Base-by-base conservation (phyloP, 2,329 filamentous ascomycete genomes). In the Purpureocillium takamizusanense region DNA sequence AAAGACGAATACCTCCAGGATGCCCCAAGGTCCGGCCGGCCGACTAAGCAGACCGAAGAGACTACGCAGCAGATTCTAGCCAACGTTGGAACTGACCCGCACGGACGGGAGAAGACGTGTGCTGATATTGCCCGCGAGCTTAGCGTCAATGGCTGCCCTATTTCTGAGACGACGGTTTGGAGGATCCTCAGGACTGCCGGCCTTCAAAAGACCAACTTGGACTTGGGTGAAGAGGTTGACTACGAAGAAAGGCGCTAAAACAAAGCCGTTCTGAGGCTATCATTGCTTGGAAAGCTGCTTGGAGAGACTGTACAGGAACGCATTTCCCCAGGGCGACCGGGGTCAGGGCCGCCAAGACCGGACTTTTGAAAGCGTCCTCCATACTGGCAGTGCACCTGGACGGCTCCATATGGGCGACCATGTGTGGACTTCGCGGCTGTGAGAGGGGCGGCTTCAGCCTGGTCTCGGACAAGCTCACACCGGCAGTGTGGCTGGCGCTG, bases 161-260 rank as follows among this genome's bases (percentile, higher is more conserved):
- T 30, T 12, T 35, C 21, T 35, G 4, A 23, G 10, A 23, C 16
- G 5, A 23, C 8, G 13, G 21, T 23, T 35, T 13, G 7, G 21
- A 10, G 21, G 11, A 27, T 21, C 33, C 21, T 35, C 14, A 35
- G 25, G 11, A 35, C 10, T 10, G 14, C n/a, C 25, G 14, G 33
- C 17, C 25, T 35, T 25, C 14, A 11, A 13, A 35, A 35, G 21
- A 46, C 32, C 1, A 34, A 36, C 36, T 12, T 49, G 34, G 41
- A 31, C 23, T 11, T 49, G 37, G 14, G 38, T 51, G 32, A 51
- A 49, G 31, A 45, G 41, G 39, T 15, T 18, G 13, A 48, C 36
- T 36, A 50, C 17, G 31, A 35, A 33, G 37, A 38, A 41, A 32
- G 38, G 25, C 7, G 27, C 36, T 15, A 30, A 27, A 37, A 45